Evolutionary conservation across 2,329 filamentous ascomycete species (phyloP).

Genomic region (Lecanicillium sp.): DNA sequence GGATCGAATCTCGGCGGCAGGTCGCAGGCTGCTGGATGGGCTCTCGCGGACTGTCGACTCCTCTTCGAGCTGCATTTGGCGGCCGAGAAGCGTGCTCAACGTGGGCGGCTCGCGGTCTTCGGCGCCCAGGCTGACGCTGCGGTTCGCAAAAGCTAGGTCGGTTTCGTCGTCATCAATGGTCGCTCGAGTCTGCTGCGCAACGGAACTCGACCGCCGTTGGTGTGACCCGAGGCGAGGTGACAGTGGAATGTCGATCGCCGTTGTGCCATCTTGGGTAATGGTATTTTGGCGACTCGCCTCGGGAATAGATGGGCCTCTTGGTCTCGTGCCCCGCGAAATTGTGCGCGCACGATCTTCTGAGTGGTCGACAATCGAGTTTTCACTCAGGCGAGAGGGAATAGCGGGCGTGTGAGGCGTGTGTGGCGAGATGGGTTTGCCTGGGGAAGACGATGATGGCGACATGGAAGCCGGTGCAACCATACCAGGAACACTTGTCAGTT

Average conservation of each 20-base stretch:
- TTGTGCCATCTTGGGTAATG: slow-evolving; percentile 47
- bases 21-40: slow-evolving; percentile 29
- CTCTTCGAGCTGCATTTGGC: slow-evolving; percentile 33
- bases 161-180: slow-evolving; percentile 52
- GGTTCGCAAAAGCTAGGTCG: slow-evolving; percentile 56
- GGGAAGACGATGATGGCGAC: slow-evolving; percentile 84
- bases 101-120: slow-evolving; percentile 60
- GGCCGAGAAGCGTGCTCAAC: slow-evolving; percentile 55
- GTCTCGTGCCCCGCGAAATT: slow-evolving; percentile 24
- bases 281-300: slow-evolving; percentile 32
- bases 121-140: slow-evolving; percentile 62
- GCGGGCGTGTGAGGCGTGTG: slow-evolving; percentile 91
- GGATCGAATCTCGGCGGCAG: slow-evolving; percentile 36
- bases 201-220: slow-evolving; percentile 62
- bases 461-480: slow-evolving; percentile 69
- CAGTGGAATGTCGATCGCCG: slow-evolving; percentile 66
- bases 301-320: slow-evolving; percentile 22
- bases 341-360: slow-evolving; percentile 23
- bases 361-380: slow-evolving; percentile 64
- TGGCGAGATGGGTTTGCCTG: slow-evolving; percentile 81
- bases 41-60: slow-evolving; percentile 22
- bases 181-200: slow-evolving; percentile 55
- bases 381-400: slow-evolving; percentile 86
- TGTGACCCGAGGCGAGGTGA: slow-evolving; percentile 57
- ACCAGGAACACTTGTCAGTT: slow-evolving; percentile 54